Base-by-base conservation (phyloP, 306 rosid genomes). In the Begonia peltatifolia region DNA sequence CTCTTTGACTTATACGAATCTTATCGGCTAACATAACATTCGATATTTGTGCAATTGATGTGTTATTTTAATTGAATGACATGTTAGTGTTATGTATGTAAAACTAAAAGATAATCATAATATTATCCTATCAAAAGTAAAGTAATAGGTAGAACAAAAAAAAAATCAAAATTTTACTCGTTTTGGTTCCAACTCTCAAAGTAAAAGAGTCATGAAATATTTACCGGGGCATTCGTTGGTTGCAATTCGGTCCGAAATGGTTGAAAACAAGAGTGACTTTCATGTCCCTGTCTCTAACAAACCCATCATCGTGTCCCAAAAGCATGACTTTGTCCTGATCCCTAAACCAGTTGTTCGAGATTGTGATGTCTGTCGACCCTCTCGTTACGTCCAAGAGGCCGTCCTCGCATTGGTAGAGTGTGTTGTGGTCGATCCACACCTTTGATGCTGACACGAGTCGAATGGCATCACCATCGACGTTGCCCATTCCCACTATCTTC, bases 201-300 rank as follows among this genome's bases (percentile, higher is more conserved):
- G 9, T 5, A 7, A 30, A 30, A 5, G 1, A 30, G 38, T 5
- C 8, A 3, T 30, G 38, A 30, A 30, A 30, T 30, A 6, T 7
- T 7, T 50, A 73, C 75, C 79, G 62, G 4, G 76, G 76, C 80
- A 74, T 74, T 41, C 80, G 62, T 43, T 74, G 80, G 61, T 74
- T 74, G 70, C 76, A 70, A 15, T 59, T 55, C 10, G 76, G 76
- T 60, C 80, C 80, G 35, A 74, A 74, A 64, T 74, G 80, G 57
- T 74, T 74, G 30, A 69, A 70, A 9, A 66, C 14, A 2, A 74
- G 55, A 0, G 80, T 74, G 8, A 74, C 80, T 44, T 16, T 66
- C 80, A 74, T 74, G 53, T 51, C 66, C 70, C 20, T 52, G 57
- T 74, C 76, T 1, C 64, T 38, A 1, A 54, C 2, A 36, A 57